Percentiles rank a stretch among this genome's conserved stretches.
Conservation (phyloP, 1,139 yeast genomes). For the Debaryomyces sp. region DNA sequence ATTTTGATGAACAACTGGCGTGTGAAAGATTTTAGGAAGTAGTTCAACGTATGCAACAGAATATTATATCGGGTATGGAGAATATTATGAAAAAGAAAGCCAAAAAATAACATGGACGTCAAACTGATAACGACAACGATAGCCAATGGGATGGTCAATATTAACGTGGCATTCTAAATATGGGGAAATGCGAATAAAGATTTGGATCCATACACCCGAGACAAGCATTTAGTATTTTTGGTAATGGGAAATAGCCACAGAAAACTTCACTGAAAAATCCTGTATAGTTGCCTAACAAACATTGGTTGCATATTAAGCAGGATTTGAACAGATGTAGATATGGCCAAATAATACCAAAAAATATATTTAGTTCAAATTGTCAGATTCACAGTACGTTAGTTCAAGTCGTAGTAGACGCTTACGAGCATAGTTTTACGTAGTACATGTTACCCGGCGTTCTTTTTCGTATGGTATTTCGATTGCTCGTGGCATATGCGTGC, state of each 20-base stretch:
- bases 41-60: not conserved
- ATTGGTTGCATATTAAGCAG: not conserved
- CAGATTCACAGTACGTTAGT: not conserved
- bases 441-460: too few relatives aligned
- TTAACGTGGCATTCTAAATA: not conserved
- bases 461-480: too few relatives aligned
- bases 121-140: not conserved
- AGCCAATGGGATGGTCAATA: not conserved
- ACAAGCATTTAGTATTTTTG: not conserved
- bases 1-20: not conserved
- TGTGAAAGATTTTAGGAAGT: not conserved
- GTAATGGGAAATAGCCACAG: too few relatives aligned
- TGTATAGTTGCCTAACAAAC: not conserved
- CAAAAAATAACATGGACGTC: not conserved
- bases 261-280: not conserved
- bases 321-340: not conserved
- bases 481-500: too few relatives aligned
- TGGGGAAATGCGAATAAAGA: not conserved
- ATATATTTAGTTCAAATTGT: not conserved
- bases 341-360: not conserved
- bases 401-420: not conserved
- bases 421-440: not conserved
- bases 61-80: not conserved
- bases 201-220: not conserved
- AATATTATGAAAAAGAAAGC: not conserved